These are phyloP conservation scores for Aspergillus coremiiformis DNA, from an alignment of 495 filamentous ascomycete genomes.

Conservation along the genomic window DNA sequence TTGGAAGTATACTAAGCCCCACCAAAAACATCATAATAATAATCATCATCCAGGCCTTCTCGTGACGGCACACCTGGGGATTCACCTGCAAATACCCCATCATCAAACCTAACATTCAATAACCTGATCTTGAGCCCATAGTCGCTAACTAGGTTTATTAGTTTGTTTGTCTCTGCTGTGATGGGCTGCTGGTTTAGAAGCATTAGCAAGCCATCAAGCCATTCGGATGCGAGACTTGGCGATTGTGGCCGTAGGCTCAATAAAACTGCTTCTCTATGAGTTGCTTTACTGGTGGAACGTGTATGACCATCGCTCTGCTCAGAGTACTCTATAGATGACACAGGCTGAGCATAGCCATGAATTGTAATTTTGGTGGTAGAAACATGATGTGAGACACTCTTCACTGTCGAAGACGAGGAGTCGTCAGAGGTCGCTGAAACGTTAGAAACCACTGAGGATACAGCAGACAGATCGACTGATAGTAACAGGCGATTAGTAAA, in stretches of 20 bases:
- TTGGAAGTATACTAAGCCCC: conserved; percentile 22
- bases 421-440: conserved; percentile 54
- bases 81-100: conserved; percentile 44
- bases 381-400: conserved; percentile 35
- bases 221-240: conserved; percentile 84
- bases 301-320: conserved; percentile 25
- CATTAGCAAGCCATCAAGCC: conserved; percentile 95
- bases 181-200: conserved; percentile 91
- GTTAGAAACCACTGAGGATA: conserved; percentile 91
- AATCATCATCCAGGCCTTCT: conserved; percentile 47
- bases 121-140: conserved; percentile 91
- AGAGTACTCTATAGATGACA: conserved; percentile 20
- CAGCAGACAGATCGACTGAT: conserved; percentile 72
- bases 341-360: conserved; percentile 53
- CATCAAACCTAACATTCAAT: conserved; percentile 86
- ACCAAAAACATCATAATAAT: conserved; percentile 50
- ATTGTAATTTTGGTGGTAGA: conserved; percentile 86
- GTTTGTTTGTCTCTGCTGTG: conserved; percentile 87
- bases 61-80: conserved; percentile 39
- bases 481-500: conserved; percentile 10
- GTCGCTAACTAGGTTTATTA: conserved; percentile 75
- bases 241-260: conserved; percentile 75
- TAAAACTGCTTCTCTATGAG: conserved; percentile 53
- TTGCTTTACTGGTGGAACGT: conserved; percentile 29
- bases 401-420: conserved; percentile 49